Evolutionary conservation across 1,284 basidiomycete genomes (phyloP).

Genomic region (Marasmius tenuissimus): DNA sequence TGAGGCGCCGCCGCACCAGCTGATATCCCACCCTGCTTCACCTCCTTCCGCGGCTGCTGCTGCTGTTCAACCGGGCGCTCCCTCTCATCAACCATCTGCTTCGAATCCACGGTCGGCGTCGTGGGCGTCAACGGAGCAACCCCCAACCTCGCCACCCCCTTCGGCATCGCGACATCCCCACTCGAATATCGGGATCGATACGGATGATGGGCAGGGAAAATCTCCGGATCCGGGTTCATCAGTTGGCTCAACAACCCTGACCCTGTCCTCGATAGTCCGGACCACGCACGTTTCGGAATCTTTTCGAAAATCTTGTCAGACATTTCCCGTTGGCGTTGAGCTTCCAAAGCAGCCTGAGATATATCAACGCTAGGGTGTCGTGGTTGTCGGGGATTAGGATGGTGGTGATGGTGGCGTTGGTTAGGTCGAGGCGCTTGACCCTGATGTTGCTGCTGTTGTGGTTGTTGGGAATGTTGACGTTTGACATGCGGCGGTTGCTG

Average conservation of each 20-base stretch:
- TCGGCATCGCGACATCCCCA: constrained; percentile 44
- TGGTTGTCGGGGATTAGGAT: constrained; percentile 8
- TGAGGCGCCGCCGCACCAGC: background rate
- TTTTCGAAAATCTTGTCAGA: constrained; percentile 82
- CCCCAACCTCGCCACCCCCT: constrained; percentile 13
- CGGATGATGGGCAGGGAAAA: constrained; percentile 60
- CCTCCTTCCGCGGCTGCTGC: background rate
- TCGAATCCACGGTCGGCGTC: constrained; percentile 5
- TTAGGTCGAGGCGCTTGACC: constrained; percentile 7
- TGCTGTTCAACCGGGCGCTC: background rate
- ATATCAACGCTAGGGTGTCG: constrained; percentile 20
- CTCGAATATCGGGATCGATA: constrained; percentile 52
- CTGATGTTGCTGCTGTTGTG: constrained; percentile 20
- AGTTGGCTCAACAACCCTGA: constrained; percentile 66
- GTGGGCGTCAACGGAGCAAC: constrained; percentile 7
- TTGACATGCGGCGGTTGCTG: background rate
- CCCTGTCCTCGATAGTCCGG: constrained; percentile 52
- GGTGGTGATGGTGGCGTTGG: background rate
- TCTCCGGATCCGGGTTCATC: constrained; percentile 65
- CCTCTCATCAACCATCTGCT: background rate
- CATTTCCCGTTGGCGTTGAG: constrained; percentile 69
- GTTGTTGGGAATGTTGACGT: constrained; percentile 2
- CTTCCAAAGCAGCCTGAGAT: constrained; percentile 54
- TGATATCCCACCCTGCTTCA: background rate
- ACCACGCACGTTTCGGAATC: constrained; percentile 65